Conservation (phyloP, 768 basidiomycete species). For the Russula ochroleuca region DNA sequence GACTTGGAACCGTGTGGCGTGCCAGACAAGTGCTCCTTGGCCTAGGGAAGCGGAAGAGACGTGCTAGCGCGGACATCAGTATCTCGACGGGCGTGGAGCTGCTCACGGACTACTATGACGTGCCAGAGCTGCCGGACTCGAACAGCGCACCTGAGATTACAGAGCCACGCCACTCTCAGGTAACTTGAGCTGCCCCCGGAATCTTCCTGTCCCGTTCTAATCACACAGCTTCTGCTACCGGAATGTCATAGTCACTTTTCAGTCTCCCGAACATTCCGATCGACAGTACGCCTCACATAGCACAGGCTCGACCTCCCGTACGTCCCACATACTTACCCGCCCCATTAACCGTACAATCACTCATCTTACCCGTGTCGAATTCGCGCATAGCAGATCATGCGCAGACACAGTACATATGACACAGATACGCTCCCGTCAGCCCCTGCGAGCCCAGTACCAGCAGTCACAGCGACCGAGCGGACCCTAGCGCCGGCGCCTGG, state of each 20-base stretch:
- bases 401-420: neutral
- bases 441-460: neutral
- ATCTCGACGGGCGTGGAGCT: constrained; percentile 11
- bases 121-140: neutral
- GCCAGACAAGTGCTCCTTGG: constrained; percentile 13
- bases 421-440: constrained; percentile 14
- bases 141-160: neutral
- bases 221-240: too few species aligned
- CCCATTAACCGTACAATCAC: too few species aligned
- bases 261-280: constrained; percentile 17
- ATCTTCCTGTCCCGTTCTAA: neutral
- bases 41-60: constrained; percentile 22
- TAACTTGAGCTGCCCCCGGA: neutral
- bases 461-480: too few species aligned
- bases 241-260: neutral
- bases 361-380: neutral
- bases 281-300: neutral
- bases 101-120: neutral
- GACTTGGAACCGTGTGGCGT: constrained; percentile 14
- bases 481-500: neutral
- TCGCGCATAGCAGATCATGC: neutral
- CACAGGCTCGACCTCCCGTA: neutral
- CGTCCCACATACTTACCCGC: neutral
- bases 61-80: neutral
- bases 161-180: neutral